A percentile compares a stretch with the other conserved stretches of the same genome.
phyloP scores from a whole-genome alignment of 2,329 filamentous ascomycete species.

The Fusarium fujikuroi region DNA sequence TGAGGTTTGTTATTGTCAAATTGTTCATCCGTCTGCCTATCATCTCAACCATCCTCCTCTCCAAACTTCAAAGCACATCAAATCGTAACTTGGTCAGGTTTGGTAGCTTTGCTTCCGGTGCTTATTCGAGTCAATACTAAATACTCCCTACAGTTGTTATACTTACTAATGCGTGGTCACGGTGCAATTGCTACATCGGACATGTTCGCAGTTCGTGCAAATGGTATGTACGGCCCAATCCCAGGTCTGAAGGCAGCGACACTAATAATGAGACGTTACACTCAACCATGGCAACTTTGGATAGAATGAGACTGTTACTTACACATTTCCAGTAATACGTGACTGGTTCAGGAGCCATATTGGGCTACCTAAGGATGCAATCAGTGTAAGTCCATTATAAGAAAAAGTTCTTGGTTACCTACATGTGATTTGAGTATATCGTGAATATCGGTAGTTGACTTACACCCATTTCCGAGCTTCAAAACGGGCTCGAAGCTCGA shows the following conservation, averaged over 20 bases:
- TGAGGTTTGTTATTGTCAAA: not conserved
- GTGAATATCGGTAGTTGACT: not conserved
- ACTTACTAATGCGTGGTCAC: not conserved
- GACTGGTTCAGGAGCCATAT: not conserved
- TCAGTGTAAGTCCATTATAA: not conserved
- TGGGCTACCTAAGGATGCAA: not conserved
- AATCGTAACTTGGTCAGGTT: not conserved
- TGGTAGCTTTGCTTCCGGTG: not conserved
- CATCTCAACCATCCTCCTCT: not conserved
- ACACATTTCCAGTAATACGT: slow-evolving; percentile 9
- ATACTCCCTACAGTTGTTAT: fast-evolving
- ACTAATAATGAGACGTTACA: not conserved
- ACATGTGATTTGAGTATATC: not conserved
- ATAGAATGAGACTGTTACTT: not conserved
- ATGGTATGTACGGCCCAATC: not conserved
- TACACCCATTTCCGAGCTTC: not conserved
- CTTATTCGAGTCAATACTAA: not conserved
- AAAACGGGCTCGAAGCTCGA: not conserved
- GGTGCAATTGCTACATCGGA: not conserved
- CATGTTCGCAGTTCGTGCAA: slow-evolving; percentile 4
- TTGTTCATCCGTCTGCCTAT: not conserved
- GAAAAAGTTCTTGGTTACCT: not conserved
- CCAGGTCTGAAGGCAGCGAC: not conserved
- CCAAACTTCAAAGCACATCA: not conserved
- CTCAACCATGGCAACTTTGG: too few species aligned